Conservation (phyloP, 768 basidiomycete species). For the Tulasnella sp. region DNA sequence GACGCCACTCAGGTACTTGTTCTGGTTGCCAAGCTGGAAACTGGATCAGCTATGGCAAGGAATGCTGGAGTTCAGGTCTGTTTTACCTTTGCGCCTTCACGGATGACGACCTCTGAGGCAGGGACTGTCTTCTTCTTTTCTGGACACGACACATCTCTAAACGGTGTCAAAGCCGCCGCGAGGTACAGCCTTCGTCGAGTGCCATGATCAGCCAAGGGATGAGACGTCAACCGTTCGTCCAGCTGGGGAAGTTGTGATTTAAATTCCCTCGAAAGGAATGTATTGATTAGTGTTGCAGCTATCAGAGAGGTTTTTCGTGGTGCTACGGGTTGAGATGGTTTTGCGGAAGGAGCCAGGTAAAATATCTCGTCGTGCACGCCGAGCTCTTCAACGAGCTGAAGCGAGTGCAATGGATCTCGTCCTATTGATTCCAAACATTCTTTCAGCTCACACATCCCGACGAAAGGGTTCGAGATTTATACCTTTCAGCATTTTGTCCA, state of each 20-base stretch:
- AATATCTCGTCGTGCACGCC: constrained; percentile 64
- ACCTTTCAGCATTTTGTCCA: constrained; percentile 93
- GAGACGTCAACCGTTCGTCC: constrained; percentile 39
- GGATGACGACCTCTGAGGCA: constrained; percentile 60
- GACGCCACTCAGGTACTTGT: constrained; percentile 69
- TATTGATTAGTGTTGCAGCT: constrained; percentile 52
- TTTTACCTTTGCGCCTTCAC: constrained; percentile 66
- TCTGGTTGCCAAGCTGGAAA: constrained; percentile 52
- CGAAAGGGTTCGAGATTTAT: background rate
- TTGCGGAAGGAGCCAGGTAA: constrained; percentile 41
- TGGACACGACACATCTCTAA: constrained; percentile 46
- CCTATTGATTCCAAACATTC: constrained; percentile 34
- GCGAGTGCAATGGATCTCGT: constrained; percentile 64
- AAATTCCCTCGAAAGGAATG: constrained; percentile 29
- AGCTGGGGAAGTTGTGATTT: constrained; percentile 24
- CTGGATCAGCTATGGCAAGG: background rate
- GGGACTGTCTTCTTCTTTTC: constrained; percentile 58
- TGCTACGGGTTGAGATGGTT: constrained; percentile 41
- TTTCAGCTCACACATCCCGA: background rate
- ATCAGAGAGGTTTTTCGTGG: constrained; percentile 42
- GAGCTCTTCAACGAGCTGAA: constrained; percentile 66
- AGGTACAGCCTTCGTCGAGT: constrained; percentile 62
- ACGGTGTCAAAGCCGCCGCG: constrained; percentile 69
- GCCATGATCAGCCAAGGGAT: constrained; percentile 34
- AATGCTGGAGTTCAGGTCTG: background rate